phyloP scores from a whole-genome alignment of 2,329 filamentous ascomycete species.

The Paracamarosporium sp. region DNA sequence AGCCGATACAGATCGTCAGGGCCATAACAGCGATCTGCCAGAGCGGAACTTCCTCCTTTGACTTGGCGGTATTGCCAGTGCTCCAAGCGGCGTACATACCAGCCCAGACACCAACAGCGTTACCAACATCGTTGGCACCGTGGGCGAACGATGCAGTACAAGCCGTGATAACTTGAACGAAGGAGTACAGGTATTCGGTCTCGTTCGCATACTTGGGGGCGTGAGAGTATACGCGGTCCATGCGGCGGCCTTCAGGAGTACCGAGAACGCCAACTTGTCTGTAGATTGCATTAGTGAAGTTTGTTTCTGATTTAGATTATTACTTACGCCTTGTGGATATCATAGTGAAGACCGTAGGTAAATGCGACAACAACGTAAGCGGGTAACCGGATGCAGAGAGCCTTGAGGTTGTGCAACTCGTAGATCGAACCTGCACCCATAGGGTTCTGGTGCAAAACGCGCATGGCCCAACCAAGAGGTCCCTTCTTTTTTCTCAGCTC shows the following conservation, averaged over 20 bases:
- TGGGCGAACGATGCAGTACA: slow-evolving; percentile 58
- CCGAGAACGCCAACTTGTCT: slow-evolving; percentile 63
- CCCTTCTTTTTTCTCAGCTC: slow-evolving; percentile 68
- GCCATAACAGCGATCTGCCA: slow-evolving; percentile 79
- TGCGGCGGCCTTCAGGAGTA: slow-evolving; percentile 75
- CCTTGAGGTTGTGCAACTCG: slow-evolving; percentile 59
- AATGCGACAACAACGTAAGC: slow-evolving; percentile 68
- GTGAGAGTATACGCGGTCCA: slow-evolving; percentile 69
- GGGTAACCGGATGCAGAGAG: slow-evolving; percentile 68
- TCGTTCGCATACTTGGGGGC: slow-evolving; percentile 45
- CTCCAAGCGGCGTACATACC: slow-evolving; percentile 45
- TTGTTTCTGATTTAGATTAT: no score
- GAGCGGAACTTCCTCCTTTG: slow-evolving; percentile 71
- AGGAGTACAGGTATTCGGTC: slow-evolving; percentile 50
- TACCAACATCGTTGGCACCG: slow-evolving; percentile 71
- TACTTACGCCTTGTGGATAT: slow-evolving; percentile 76
- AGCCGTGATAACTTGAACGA: slow-evolving; percentile 59
- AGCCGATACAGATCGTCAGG: slow-evolving; percentile 66
- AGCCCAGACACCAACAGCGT: slow-evolving; percentile 46
- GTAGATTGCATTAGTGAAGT: neutral
- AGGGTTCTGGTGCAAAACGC: slow-evolving; percentile 74
- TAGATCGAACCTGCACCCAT: slow-evolving; percentile 76
- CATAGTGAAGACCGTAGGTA: slow-evolving; percentile 80
- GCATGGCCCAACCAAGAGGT: slow-evolving; percentile 84
- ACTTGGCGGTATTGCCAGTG: slow-evolving; percentile 67